Percentiles rank a stretch among this genome's conserved stretches.
Evolutionary conservation across 345 rosid genomes (phyloP).

Genomic region (Excoecaria agallocha): DNA sequence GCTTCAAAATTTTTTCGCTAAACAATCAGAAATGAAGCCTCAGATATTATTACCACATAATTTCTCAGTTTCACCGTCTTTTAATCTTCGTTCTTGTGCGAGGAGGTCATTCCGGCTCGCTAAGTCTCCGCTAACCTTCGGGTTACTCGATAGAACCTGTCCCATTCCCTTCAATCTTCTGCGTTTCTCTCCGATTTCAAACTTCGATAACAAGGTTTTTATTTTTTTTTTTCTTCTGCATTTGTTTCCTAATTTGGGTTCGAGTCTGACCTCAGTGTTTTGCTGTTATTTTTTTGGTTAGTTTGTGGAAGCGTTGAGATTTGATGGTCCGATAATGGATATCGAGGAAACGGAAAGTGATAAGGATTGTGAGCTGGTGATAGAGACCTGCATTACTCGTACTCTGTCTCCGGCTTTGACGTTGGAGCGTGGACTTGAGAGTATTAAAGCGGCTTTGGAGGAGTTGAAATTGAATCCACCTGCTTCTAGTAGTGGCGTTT

Average conservation of each 20-base stretch:
- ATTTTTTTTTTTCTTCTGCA: background rate
- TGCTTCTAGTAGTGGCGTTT: constrained; percentile 44
- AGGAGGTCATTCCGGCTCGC: background rate
- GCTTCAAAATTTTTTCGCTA: background rate
- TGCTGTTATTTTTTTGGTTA: constrained; percentile 8
- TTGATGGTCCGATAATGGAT: constrained; percentile 53
- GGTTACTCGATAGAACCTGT: constrained; percentile 18
- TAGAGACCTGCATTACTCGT: constrained; percentile 63
- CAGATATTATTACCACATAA: background rate
- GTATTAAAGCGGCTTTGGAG: constrained; percentile 54
- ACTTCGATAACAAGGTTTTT: constrained; percentile 8
- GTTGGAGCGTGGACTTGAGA: constrained; percentile 59
- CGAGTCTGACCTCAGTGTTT: background rate
- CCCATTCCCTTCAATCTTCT: constrained; percentile 12
- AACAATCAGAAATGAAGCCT: constrained; percentile 1
- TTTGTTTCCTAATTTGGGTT: background rate
- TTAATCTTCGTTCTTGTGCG: background rate
- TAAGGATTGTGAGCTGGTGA: constrained; percentile 49
- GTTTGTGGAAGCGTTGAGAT: constrained; percentile 48
- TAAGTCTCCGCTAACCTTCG: constrained; percentile 6
- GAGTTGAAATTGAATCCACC: constrained; percentile 66
- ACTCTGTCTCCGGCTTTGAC: constrained; percentile 81
- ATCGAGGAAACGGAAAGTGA: constrained; percentile 30
- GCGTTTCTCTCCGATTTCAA: background rate
- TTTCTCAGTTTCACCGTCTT: background rate